phyloP scores from a whole-genome alignment of 2,329 filamentous ascomycete species.

The Fusarium multiceps region DNA sequence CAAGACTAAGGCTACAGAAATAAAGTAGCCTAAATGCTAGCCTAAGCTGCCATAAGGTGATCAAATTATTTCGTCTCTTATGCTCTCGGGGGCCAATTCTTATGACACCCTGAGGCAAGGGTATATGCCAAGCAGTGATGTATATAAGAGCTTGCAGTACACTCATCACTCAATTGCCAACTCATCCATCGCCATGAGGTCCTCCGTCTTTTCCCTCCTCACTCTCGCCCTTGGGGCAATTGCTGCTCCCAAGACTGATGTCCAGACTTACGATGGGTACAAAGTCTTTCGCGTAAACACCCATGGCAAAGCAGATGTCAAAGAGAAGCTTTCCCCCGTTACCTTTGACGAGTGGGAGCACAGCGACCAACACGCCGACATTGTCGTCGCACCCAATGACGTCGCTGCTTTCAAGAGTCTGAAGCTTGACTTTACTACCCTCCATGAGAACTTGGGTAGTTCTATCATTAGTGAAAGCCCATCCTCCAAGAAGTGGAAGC shows the following conservation, averaged over 20 bases:
- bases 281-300: slow-evolving; percentile 59
- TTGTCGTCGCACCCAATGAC: slow-evolving; percentile 49
- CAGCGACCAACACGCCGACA: slow-evolving; percentile 44
- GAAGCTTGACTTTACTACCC: slow-evolving; percentile 46
- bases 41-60: too few relatives aligned
- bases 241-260: slow-evolving; percentile 27
- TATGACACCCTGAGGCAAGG: not conserved
- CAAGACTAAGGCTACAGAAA: too few relatives aligned
- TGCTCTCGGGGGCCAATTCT: too few relatives aligned
- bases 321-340: slow-evolving; percentile 47
- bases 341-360: slow-evolving; percentile 40
- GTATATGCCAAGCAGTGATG: not conserved
- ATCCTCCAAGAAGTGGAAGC: slow-evolving; percentile 32
- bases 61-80: too few relatives aligned
- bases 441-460: slow-evolving; percentile 48
- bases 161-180: not conserved
- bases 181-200: slow-evolving; percentile 30
- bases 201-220: slow-evolving; percentile 32
- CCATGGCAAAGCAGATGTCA: slow-evolving; percentile 54
- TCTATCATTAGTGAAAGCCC: slow-evolving; percentile 47
- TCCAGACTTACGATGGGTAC: slow-evolving; percentile 49
- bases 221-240: slow-evolving; percentile 31
- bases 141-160: slow-evolving; percentile 2
- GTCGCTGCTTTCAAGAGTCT: slow-evolving; percentile 46
- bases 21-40: too few relatives aligned